Evolutionary conservation across 768 basidiomycete species (phyloP), one percentile per base, ranked within the genome.

Genomic region (Lentinus brumalis): DNA sequence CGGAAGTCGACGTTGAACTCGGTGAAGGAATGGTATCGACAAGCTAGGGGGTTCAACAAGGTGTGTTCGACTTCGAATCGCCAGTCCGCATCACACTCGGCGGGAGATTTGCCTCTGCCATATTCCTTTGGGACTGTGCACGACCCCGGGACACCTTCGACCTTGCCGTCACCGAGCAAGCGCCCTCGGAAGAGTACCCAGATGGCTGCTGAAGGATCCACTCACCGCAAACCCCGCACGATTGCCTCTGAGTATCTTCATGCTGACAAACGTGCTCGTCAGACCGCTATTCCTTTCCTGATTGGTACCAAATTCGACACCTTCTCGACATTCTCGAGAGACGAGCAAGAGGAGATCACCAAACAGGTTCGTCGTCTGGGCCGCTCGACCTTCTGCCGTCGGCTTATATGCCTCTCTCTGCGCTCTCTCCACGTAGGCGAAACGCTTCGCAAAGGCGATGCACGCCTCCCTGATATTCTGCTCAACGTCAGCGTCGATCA

Each of bases 1-100:
- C 87, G 97, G 67, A 98, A 98, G 77, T 93, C 92, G 61, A 99
- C 97, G 45, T 77, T 99, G 64, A 98, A 98, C 77, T 96, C 94
- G 59, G 94, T 99, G 69, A 98, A 98, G 77, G 97, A 99, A 76
- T 99, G 97, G 97, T 99, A 98, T 82, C 85, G 97, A 69, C 97
- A 99, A 78, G 95, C 96, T 56, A 83, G 97, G 69, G 97, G 97
- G 21, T 99, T 99, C 79, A 98, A 98, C 80, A 98, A 98, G 84
- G 96, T 95, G 60, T 53, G 32, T n/a, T n/a, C n/a, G n/a, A n/a
- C n/a, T n/a, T n/a, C n/a, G n/a, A n/a, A n/a, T n/a, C n/a, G n/a
- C n/a, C n/a, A n/a, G n/a, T n/a, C n/a, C n/a, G n/a, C n/a, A n/a
- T n/a, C n/a, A n/a, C n/a, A n/a, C n/a, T n/a, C n/a, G n/a, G n/a